Evolutionary conservation across 2,329 filamentous ascomycete genomes (phyloP).

Genomic region (Amauroascus verrucosus): DNA sequence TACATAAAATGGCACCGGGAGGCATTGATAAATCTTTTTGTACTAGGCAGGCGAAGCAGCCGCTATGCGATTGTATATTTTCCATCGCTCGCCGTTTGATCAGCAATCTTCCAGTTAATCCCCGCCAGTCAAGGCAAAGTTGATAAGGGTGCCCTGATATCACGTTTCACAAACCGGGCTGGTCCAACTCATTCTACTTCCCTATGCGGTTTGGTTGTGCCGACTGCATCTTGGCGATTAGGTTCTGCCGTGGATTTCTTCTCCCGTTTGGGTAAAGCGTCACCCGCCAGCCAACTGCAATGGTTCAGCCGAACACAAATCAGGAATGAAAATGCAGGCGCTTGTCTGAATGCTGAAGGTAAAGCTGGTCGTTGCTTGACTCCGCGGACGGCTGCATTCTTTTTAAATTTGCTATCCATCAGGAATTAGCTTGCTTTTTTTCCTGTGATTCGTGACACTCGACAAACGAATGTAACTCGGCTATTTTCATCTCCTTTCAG

Average conservation of each 20-base stretch:
- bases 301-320: constrained; percentile 8
- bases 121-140: background rate
- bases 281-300: background rate
- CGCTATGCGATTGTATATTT: background rate
- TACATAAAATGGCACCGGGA: background rate
- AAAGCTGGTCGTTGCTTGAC: background rate
- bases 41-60: background rate
- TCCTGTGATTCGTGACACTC: background rate
- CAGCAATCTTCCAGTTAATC: background rate
- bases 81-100: background rate
- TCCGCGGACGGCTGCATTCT: background rate
- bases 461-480: background rate
- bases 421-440: background rate
- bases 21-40: background rate
- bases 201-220: constrained; percentile 5
- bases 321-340: constrained; percentile 11
- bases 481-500: constrained; percentile 1
- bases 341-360: background rate
- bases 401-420: background rate
- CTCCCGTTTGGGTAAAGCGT: constrained; percentile 13
- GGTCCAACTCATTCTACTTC: background rate
- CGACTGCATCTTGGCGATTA: background rate
- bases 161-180: constrained; percentile 4
- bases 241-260: constrained; percentile 5
- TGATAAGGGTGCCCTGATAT: background rate